Base-by-base conservation (phyloP, 495 filamentous ascomycete genomes). In the Aspergillus leporis region DNA sequence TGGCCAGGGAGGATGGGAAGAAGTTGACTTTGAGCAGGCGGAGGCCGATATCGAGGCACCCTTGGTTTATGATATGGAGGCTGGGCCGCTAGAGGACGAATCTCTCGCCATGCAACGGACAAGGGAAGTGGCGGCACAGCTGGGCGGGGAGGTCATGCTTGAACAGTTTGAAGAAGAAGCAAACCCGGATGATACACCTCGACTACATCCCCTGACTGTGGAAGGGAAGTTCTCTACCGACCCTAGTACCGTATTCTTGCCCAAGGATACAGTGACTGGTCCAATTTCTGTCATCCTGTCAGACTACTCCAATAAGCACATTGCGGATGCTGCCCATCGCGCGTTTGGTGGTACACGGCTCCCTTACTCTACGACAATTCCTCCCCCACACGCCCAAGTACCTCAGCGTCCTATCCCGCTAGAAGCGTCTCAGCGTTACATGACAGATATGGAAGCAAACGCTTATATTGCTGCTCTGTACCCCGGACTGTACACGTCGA, bases 401-500 rank as follows among this genome's bases (percentile, higher is more conserved):
- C 82, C 83, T 31, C 90, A 93, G 71, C 83, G 84, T 56, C 78
- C 84, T 3, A 86, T 97, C 25, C 78, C 80, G 2, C 70, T 98
- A 19, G 81, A 87, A 61, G 87, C 90, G 3, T 79, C 81, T 4
- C 87, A 94, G 55, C 76, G 81, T 53, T 75, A 76, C 30, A 95
- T 97, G 91, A 78, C 78, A 4, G 85, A 91, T 28, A 93, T 96
- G 73, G 90, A 97, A 67, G 89, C 86, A n/a, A 91, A 97, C 78
- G 82, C 86, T 3, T 97, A 85, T 62, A 63, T 97, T 25, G 84
- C 92, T 5, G 84, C 85, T 8, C 79, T 95, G 12, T 85, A 96
- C 67, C 93, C 94, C 0, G 89, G 86, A 1, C 80, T 88, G 54
- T 96, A 96, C 69, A 86, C 93, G 0, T 81, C 89, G 8, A 70